Conservation (phyloP, 2,329 filamentous ascomycete genomes). For the Pseudophaeomoniella oleicola region DNA sequence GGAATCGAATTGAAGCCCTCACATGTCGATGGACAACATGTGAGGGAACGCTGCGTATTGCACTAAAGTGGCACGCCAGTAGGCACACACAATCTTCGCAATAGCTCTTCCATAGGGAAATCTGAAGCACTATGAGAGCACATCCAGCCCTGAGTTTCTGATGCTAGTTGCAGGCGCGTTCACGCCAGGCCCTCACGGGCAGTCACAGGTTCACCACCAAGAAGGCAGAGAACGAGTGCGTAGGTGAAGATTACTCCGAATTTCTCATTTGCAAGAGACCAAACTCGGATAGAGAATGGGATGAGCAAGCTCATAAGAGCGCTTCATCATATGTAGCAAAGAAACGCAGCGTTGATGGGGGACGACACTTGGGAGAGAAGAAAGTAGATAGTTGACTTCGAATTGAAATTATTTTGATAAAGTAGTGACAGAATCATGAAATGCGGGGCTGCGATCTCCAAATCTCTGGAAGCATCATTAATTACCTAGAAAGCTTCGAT, state of each 20-base stretch:
- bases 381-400: constrained; percentile 11
- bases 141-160: constrained; percentile 65
- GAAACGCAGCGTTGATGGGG: constrained; percentile 40
- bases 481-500: too few relatives aligned
- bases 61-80: constrained; percentile 63
- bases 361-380: constrained; percentile 30
- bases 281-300: constrained; percentile 1
- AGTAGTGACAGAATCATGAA: too few relatives aligned
- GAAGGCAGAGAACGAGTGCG: constrained; percentile 25
- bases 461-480: too few relatives aligned
- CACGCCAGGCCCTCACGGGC: constrained; percentile 80
- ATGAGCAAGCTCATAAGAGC: neutral
- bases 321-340: constrained; percentile 31
- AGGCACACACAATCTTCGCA: constrained; percentile 76
- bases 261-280: constrained; percentile 76
- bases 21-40: constrained; percentile 22
- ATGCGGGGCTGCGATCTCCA: neutral
- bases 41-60: constrained; percentile 74
- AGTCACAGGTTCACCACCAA: constrained; percentile 33
- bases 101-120: constrained; percentile 75
- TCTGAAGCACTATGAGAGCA: neutral
- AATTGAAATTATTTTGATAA: neutral
- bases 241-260: constrained; percentile 88
- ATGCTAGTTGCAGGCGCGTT: constrained; percentile 71
- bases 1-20: constrained; percentile 69